Conservation (phyloP, 805 yeast genomes). For the Schwanniomyces occidentalis region DNA sequence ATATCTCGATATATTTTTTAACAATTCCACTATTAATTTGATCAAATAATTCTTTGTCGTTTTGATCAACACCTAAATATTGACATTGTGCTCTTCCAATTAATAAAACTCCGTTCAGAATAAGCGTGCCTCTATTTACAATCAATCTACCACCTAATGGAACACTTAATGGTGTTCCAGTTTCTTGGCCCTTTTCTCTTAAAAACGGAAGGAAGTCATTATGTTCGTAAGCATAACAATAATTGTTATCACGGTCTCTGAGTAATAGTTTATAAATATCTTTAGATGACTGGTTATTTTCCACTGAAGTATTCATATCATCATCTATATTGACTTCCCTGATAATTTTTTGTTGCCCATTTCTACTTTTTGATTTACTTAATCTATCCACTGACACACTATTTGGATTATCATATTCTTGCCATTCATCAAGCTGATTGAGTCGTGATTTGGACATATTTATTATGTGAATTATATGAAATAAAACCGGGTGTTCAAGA, state of each 20-base stretch:
- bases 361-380: constrained; percentile 18
- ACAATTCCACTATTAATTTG: constrained; percentile 35
- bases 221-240: constrained; percentile 57
- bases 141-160: constrained; percentile 61
- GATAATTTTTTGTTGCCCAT: constrained; percentile 33
- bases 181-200: constrained; percentile 20
- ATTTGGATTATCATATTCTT: constrained; percentile 53
- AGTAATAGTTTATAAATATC: constrained; percentile 54
- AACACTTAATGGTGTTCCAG: constrained; percentile 35
- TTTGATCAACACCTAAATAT: constrained; percentile 31
- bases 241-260: constrained; percentile 52
- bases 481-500: constrained; percentile 28
- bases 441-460: constrained; percentile 53
- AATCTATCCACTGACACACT: constrained; percentile 61
- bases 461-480: constrained; percentile 57
- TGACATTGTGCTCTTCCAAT: constrained; percentile 31
- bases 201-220: constrained; percentile 52
- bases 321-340: constrained; percentile 52
- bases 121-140: constrained; percentile 46
- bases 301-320: constrained; percentile 11
- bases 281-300: constrained; percentile 5
- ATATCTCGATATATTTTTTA: constrained; percentile 38
- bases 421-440: constrained; percentile 57
- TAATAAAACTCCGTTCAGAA: constrained; percentile 49
- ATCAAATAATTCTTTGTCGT: constrained; percentile 21